Percentiles rank a stretch among this genome's conserved stretches.
These are phyloP conservation scores for Chrysopogon serrulatus DNA, from an alignment of 176 grass and related monocot species.

Conservation along the genomic window DNA sequence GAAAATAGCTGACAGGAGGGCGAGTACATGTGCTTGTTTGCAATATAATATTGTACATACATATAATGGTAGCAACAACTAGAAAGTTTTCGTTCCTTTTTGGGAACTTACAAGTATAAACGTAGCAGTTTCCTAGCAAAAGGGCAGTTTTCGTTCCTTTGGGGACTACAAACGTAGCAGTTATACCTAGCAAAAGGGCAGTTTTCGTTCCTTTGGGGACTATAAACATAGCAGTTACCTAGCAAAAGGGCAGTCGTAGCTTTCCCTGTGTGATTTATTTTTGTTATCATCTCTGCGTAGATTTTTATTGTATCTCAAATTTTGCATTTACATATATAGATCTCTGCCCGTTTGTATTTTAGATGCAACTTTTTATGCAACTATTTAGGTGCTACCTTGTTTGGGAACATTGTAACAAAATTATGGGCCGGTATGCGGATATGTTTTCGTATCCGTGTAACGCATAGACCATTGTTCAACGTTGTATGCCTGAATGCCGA, in stretches of 20 bases:
- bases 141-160: no score
- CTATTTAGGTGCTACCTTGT: not conserved
- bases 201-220: not conserved
- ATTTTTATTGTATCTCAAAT: not conserved
- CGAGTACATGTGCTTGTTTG: not conserved
- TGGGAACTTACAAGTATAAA: no score
- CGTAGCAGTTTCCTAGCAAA: no score
- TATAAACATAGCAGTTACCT: not conserved
- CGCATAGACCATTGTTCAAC: not conserved
- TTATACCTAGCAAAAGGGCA: no score
- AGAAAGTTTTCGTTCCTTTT: no score
- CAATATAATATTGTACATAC: no score
- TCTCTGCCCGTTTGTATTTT: not conserved
- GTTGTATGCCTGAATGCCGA: not conserved
- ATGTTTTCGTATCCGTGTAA: not conserved
- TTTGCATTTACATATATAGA: not conserved
- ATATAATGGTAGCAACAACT: no score
- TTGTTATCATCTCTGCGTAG: not conserved
- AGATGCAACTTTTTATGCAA: not conserved
- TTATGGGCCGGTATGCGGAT: not conserved
- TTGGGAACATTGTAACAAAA: not conserved
- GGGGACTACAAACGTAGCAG: no score
- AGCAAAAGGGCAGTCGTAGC: not conserved
- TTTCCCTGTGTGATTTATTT: not conserved
- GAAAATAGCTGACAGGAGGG: not conserved